phyloP scores from a whole-genome alignment of 2,329 filamentous ascomycete species.

The Nannizzia gypsea region DNA sequence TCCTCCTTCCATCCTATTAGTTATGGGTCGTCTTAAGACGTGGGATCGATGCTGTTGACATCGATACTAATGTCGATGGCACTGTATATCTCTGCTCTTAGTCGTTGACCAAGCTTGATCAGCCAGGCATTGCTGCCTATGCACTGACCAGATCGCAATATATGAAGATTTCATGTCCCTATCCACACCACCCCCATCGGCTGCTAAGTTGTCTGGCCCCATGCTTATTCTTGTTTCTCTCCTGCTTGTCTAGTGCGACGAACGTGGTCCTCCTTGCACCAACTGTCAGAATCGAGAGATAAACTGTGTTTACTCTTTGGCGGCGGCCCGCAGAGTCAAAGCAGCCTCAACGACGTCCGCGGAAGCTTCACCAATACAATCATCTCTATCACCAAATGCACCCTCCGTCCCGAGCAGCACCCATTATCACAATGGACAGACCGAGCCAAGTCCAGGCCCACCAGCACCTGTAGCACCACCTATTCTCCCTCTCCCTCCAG shows the following conservation, averaged over 20 bases:
- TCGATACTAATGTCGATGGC: background rate
- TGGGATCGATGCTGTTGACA: background rate
- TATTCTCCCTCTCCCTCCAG: conserved; percentile 5
- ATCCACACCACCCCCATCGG: background rate
- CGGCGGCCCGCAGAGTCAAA: background rate
- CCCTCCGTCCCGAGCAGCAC: conserved; percentile 4
- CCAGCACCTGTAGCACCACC: background rate
- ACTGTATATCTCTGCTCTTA: background rate
- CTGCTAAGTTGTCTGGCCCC: background rate
- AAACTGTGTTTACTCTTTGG: conserved; percentile 19
- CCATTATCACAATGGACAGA: conserved; percentile 10
- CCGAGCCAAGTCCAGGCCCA: background rate
- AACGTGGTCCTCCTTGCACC: conserved; percentile 29
- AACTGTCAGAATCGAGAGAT: conserved; percentile 30
- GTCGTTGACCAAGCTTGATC: background rate
- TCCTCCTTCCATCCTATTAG: background rate
- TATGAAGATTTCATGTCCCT: background rate
- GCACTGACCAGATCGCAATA: background rate
- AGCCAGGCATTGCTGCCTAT: background rate
- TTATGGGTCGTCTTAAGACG: background rate
- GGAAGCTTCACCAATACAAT: background rate
- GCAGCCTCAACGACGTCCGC: background rate
- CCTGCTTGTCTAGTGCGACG: conserved; percentile 25
- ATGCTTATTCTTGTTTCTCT: background rate
- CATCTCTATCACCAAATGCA: background rate